Conservation (phyloP, 108 stramenopile species). For the Skeletonema costatum region DNA sequence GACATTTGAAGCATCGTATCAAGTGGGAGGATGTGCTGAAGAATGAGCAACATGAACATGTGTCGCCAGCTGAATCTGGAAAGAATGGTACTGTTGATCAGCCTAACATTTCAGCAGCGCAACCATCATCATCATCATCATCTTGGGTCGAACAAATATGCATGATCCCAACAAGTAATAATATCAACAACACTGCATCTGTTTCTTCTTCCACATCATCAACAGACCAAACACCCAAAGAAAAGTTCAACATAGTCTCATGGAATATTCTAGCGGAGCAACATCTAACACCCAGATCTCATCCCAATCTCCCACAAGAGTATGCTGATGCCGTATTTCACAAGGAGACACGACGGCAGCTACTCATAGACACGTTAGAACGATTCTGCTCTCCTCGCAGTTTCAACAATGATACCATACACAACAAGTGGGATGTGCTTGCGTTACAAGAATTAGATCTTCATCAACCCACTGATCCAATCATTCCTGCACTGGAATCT, state of each 20-base stretch:
- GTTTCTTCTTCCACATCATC: not conserved
- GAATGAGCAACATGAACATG: not conserved
- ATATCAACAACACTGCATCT: not conserved
- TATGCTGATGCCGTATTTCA: slow-evolving; percentile 69
- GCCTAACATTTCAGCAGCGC: not conserved
- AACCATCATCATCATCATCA: not conserved
- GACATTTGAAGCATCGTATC: not conserved
- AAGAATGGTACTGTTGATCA: not conserved
- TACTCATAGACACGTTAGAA: slow-evolving; percentile 52
- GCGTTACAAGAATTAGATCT: slow-evolving; percentile 85
- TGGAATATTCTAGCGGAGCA: slow-evolving; percentile 84
- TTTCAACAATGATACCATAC: not conserved
- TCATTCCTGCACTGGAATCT: slow-evolving; percentile 37
- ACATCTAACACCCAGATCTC: slow-evolving; percentile 71
- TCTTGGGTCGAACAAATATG: slow-evolving; percentile 4
- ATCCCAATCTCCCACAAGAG: slow-evolving; percentile 55
- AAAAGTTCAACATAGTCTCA: slow-evolving; percentile 56
- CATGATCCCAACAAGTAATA: not conserved
- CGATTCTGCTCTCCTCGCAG: slow-evolving; percentile 35
- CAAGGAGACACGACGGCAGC: slow-evolving; percentile 41
- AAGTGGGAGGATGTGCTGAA: not conserved
- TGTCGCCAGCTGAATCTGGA: not conserved
- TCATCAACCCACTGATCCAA: slow-evolving; percentile 29
- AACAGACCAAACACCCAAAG: not conserved
- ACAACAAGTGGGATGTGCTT: slow-evolving; percentile 55